Evolutionary conservation across 345 rosid species (phyloP).

Genomic region (Gossypium arboreum): DNA sequence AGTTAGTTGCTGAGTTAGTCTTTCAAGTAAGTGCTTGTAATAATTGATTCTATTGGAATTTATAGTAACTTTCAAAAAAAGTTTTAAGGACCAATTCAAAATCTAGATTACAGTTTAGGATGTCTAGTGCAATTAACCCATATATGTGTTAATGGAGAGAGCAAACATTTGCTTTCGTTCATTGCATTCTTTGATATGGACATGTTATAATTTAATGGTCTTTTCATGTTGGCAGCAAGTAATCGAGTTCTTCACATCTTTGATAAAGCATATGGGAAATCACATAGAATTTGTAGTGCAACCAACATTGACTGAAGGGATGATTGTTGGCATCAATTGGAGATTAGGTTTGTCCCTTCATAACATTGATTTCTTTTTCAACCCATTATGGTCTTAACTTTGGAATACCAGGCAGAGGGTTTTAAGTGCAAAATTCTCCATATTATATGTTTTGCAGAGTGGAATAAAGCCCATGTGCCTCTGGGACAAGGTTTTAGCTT

Average conservation of each 20-base stretch:
- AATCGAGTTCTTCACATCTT: constrained; percentile 51
- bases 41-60: no score
- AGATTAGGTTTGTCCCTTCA: constrained; percentile 41
- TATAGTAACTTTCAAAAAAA: no score
- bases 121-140: no score
- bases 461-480: constrained; percentile 49
- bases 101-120: no score
- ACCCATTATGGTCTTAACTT: background rate
- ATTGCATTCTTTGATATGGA: background rate
- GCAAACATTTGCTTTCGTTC: background rate
- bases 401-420: background rate
- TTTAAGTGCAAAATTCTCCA: background rate
- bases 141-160: no score
- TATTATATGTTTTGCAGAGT: constrained; percentile 38
- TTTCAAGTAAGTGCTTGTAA: no score
- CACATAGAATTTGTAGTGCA: constrained; percentile 48
- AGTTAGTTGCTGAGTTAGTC: no score
- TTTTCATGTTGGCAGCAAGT: constrained; percentile 48
- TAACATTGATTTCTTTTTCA: background rate
- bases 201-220: background rate
- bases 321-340: constrained; percentile 66
- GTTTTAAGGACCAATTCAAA: no score
- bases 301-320: constrained; percentile 60
- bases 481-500: constrained; percentile 76
- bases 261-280: constrained; percentile 50